Conservation (phyloP, 1,284 basidiomycete species). For the Thelephora terrestris region DNA sequence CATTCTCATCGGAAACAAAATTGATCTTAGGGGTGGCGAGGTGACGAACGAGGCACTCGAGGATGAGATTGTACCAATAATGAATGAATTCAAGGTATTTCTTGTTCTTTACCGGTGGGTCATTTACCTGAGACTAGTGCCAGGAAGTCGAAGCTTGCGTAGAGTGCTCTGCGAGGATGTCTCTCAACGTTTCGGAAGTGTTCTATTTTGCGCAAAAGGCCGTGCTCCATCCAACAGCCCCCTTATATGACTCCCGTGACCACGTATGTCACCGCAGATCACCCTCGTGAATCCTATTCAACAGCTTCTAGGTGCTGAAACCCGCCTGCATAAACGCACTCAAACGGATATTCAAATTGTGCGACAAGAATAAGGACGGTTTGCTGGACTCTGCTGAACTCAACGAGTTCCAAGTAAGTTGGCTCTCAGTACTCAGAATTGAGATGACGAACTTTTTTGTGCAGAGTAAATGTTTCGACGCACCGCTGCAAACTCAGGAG, state of each 20-base stretch:
- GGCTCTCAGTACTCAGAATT: not conserved
- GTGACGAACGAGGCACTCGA: constrained; percentile 93
- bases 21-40: constrained; percentile 86
- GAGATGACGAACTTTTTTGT: constrained; percentile 1
- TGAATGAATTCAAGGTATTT: constrained; percentile 92
- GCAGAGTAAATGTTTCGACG: constrained; percentile 90
- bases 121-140: constrained; percentile 7
- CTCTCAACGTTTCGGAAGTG: constrained; percentile 94
- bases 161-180: constrained; percentile 87
- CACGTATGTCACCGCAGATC: constrained; percentile 48
- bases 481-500: constrained; percentile 87
- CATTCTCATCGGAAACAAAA: constrained; percentile 97
- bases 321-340: constrained; percentile 86
- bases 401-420: constrained; percentile 87
- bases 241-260: constrained; percentile 92
- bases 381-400: constrained; percentile 85
- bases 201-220: constrained; percentile 99
- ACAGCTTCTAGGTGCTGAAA: constrained; percentile 66
- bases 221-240: constrained; percentile 94
- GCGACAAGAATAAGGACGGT: constrained; percentile 92
- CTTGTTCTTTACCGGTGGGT: not conserved
- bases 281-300: constrained; percentile 6
- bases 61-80: constrained; percentile 89
- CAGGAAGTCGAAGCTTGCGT: constrained; percentile 98
- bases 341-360: constrained; percentile 91